phyloP scores from a whole-genome alignment of 805 yeast species.

The Candida schatavii region DNA sequence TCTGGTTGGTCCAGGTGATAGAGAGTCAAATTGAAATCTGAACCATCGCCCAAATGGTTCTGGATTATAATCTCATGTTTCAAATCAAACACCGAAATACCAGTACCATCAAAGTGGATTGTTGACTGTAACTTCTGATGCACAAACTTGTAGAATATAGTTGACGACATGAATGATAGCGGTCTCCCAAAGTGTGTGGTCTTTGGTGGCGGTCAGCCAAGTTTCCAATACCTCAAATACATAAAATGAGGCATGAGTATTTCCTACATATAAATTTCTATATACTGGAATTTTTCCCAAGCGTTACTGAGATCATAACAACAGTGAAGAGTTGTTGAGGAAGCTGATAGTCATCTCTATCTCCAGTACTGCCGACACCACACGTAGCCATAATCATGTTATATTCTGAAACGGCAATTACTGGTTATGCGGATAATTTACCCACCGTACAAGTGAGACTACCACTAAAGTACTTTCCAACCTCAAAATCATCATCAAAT shows the following conservation, averaged over 20 bases:
- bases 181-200: not conserved
- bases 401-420: slow-evolving; percentile 17
- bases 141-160: slow-evolving; percentile 79
- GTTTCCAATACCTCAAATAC: too few relatives aligned
- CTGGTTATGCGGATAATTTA: slow-evolving; percentile 18
- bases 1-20: slow-evolving; percentile 57
- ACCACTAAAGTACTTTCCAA: slow-evolving; percentile 21
- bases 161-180: slow-evolving; percentile 63
- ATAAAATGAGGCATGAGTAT: too few relatives aligned
- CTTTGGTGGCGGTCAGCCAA: too few relatives aligned
- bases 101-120: slow-evolving; percentile 92
- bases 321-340: too few relatives aligned
- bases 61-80: slow-evolving; percentile 84
- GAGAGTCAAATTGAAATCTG: slow-evolving; percentile 74
- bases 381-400: too few relatives aligned
- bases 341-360: too few relatives aligned
- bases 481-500: not conserved
- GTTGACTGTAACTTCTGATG: slow-evolving; percentile 81
- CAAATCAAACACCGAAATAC: slow-evolving; percentile 89
- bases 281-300: too few relatives aligned
- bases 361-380: too few relatives aligned
- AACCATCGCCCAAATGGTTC: slow-evolving; percentile 78
- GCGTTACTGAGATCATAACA: too few relatives aligned
- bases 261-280: too few relatives aligned
- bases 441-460: slow-evolving; percentile 15